Percentiles rank a stretch among this genome's conserved stretches.
Conservation (phyloP, 1,139 yeast genomes). For the Blastobotrys apis region DNA sequence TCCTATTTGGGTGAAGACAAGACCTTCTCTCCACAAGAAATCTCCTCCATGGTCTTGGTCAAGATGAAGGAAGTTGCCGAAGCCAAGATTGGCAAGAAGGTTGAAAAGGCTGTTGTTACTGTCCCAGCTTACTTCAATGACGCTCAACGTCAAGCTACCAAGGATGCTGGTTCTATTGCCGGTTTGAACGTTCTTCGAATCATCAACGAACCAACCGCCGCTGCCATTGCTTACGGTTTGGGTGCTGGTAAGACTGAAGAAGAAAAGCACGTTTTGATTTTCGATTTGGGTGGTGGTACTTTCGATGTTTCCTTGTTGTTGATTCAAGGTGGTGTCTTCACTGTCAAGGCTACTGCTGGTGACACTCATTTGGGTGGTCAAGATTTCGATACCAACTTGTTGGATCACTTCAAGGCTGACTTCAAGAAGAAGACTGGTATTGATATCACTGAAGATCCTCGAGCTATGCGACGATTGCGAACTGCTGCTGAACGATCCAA, state of each 20-base stretch:
- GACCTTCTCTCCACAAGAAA: slow-evolving; percentile 95
- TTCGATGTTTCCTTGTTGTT: slow-evolving; percentile 92
- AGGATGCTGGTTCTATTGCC: slow-evolving; percentile 97
- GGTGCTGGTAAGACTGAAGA: slow-evolving; percentile 82
- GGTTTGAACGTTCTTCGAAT: slow-evolving; percentile 95
- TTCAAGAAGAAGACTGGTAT: slow-evolving; percentile 82
- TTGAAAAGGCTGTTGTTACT: slow-evolving; percentile 91
- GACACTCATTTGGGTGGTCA: slow-evolving; percentile 99
- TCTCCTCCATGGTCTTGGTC: slow-evolving; percentile 92
- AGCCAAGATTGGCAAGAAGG: slow-evolving; percentile 89
- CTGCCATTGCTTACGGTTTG: slow-evolving; percentile 97
- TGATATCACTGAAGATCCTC: slow-evolving; percentile 69
- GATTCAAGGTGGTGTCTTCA: slow-evolving; percentile 81
- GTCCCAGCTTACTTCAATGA: slow-evolving; percentile 98
- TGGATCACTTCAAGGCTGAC: slow-evolving; percentile 72
- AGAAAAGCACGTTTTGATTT: slow-evolving; percentile 84
- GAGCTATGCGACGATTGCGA: slow-evolving; percentile 84
- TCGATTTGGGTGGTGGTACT: slow-evolving; percentile 98
- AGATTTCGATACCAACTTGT: slow-evolving; percentile 77
- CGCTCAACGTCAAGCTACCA: slow-evolving; percentile 97
- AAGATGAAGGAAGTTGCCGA: slow-evolving; percentile 98
- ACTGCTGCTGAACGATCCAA: slow-evolving; percentile 91
- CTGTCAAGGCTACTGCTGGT: slow-evolving; percentile 97
- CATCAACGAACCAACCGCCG: slow-evolving; percentile 97
- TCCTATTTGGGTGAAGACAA: slow-evolving; percentile 91